Percentiles rank a stretch among this genome's conserved stretches.
Conservation (phyloP, 2,329 filamentous ascomycete species). For the Fusarium sp. region DNA sequence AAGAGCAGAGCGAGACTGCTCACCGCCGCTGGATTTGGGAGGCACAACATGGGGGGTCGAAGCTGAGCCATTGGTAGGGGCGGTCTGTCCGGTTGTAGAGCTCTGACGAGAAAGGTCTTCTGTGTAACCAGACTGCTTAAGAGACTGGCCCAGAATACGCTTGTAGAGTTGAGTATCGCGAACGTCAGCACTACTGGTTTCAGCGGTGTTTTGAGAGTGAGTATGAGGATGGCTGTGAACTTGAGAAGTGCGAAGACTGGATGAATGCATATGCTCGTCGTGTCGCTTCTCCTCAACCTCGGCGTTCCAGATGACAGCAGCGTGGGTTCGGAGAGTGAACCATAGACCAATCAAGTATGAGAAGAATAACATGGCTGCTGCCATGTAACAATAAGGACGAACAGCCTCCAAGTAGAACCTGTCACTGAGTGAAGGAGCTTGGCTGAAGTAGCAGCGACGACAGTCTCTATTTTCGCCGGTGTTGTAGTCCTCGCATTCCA, state of each 20-base stretch:
- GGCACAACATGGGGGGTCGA: conserved; percentile 79
- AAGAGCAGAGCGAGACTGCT: conserved; percentile 55
- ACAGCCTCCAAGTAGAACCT: conserved; percentile 92
- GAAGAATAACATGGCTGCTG: conserved; percentile 85
- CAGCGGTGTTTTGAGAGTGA: conserved; percentile 52
- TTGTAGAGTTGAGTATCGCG: conserved; percentile 92
- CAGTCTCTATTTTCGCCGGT: conserved; percentile 73
- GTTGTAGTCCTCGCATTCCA: conserved; percentile 65
- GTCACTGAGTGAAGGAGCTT: conserved; percentile 84
- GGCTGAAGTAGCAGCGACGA: conserved; percentile 92
- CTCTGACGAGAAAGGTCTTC: conserved; percentile 56
- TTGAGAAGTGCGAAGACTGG: conserved; percentile 50
- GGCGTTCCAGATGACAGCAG: conserved; percentile 94
- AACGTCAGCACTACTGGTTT: conserved; percentile 72
- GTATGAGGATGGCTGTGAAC: conserved; percentile 47
- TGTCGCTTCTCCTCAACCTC: conserved; percentile 82
- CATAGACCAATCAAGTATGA: conserved; percentile 94
- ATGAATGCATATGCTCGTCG: conserved; percentile 59
- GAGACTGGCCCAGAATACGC: conserved; percentile 88
- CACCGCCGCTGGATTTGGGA: conserved; percentile 65
- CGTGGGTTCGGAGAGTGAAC: conserved; percentile 95
- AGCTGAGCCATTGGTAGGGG: conserved; percentile 55
- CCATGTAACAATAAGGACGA: conserved; percentile 91
- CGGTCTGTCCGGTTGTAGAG: conserved; percentile 49
- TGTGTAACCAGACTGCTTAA: conserved; percentile 83